Evolutionary conservation across 108 stramenopile species (phyloP).

Genomic region (Stephanodiscus minutulus): DNA sequence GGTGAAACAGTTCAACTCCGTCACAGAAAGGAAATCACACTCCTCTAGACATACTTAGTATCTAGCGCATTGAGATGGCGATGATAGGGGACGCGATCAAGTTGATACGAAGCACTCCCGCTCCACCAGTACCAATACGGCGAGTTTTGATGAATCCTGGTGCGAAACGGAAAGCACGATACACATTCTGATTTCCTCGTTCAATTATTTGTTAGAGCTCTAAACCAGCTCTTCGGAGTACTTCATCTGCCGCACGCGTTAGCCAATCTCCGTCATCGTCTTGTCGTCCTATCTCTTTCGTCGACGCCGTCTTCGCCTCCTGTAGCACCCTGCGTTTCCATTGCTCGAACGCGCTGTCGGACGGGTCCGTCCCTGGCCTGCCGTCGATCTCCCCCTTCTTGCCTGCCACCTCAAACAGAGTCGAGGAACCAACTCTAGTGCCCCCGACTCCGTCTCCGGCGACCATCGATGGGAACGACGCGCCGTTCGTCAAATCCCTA

Average conservation of each 20-base stretch:
- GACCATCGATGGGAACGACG: slow-evolving; percentile 8
- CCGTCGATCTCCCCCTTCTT: neutral
- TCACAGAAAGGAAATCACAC: too few species aligned
- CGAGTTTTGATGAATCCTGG: too few species aligned
- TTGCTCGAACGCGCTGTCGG: slow-evolving; percentile 18
- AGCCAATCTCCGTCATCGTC: slow-evolving; percentile 19
- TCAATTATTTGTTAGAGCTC: neutral
- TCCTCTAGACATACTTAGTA: too few species aligned
- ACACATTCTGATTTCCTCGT: too few species aligned
- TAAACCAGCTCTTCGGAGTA: slow-evolving; percentile 11
- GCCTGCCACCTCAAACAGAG: neutral
- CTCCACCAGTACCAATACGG: too few species aligned
- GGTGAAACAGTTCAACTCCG: too few species aligned
- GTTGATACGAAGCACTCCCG: too few species aligned
- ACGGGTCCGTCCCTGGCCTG: neutral
- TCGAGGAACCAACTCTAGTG: neutral
- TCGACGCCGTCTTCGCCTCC: slow-evolving; percentile 4
- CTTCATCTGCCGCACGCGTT: slow-evolving; percentile 25
- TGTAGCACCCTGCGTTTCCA: slow-evolving; percentile 32
- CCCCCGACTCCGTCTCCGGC: neutral
- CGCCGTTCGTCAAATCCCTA: slow-evolving; percentile 18
- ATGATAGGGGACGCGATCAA: too few species aligned
- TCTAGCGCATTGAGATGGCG: too few species aligned
- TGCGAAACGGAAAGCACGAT: too few species aligned
- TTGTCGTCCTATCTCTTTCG: neutral